phyloP scores from a whole-genome alignment of 148 eudicot genomes.

The Rhododendron kiyosumense region DNA sequence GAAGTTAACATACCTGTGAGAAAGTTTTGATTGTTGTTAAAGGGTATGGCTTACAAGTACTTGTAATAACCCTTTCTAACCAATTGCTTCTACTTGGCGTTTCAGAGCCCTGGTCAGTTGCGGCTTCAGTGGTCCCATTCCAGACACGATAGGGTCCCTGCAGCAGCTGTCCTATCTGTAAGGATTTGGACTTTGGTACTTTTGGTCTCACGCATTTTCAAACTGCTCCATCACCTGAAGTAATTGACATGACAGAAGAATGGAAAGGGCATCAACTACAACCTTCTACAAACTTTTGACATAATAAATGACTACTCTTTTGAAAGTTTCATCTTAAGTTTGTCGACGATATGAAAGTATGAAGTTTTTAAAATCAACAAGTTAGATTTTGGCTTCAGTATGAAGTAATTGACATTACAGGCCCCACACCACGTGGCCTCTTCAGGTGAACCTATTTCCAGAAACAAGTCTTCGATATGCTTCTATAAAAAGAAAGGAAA shows the following conservation, averaged over 20 bases:
- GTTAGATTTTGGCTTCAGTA: background rate
- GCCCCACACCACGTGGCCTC: background rate
- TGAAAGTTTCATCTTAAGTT: background rate
- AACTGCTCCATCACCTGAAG: background rate
- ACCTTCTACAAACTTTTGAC: background rate
- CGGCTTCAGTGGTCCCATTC: slow-evolving; percentile 62
- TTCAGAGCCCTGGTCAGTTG: slow-evolving; percentile 73
- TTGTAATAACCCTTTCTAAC: background rate
- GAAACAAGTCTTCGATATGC: background rate
- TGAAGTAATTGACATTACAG: background rate
- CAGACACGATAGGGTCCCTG: slow-evolving; percentile 62
- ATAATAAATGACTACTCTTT: background rate
- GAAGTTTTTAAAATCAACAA: background rate
- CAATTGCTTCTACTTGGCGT: slow-evolving; percentile 3
- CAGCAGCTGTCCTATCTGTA: slow-evolving; percentile 48
- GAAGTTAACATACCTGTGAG: slow-evolving; percentile 67
- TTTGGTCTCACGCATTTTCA: background rate
- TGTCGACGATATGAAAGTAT: background rate
- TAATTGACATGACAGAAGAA: background rate
- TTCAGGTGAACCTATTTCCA: background rate
- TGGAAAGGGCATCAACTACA: background rate
- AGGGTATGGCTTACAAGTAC: background rate
- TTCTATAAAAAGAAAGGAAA: background rate
- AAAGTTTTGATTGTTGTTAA: background rate
- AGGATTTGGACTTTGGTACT: slow-evolving; percentile 26